Evolutionary conservation across 345 rosid species (phyloP), one percentile per base, ranked within the genome.

Genomic region (Brassica incana): DNA sequence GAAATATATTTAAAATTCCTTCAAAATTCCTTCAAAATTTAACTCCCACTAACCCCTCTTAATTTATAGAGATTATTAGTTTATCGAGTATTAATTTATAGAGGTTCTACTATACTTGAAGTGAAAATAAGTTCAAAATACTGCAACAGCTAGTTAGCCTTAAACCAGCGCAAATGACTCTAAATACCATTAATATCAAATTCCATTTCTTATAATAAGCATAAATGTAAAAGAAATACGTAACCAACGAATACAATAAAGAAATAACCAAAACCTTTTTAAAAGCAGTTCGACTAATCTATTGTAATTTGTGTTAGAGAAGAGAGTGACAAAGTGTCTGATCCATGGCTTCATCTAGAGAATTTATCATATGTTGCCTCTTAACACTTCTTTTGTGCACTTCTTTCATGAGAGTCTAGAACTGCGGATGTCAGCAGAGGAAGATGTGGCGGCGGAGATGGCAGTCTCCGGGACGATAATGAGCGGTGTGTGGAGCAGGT

Each of bases 331-430:
- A 0, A 27, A 27, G 29, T 27, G 58, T 79, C 8, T 48, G 66
- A 64, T 54, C 32, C 29, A 27, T 27, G 29, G 29, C 29, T 27
- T 2, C 3, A 27, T 27, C 29, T 27, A 27, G 29, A 27, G 29
- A 27, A 27, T 27, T 27, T 27, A 27, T 27, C 29, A 27, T 27
- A 27, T 27, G 29, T 27, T 27, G 29, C 29, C 36, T 71, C 77
- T 40, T 75, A 45, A 71, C 83, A 76, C 35, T 80, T 15, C 73
- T 80, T 69, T 58, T 81, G 16, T 76, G 77, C 60, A 76, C 9
- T 48, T 71, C 60, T 65, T 81, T 76, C 70, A 66, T 71, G 64
- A 45, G 48, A 76, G 74, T 64, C 52, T 33, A 77, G 12, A n/a
- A 15, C 18, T n/a, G 58, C 18, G 6, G 58, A 52, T 5, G 69